Percentiles rank a stretch among this genome's conserved stretches.
These are phyloP conservation scores for Yamagishiella unicocca DNA, from an alignment of 139 green algal species.

Conservation along the genomic window DNA sequence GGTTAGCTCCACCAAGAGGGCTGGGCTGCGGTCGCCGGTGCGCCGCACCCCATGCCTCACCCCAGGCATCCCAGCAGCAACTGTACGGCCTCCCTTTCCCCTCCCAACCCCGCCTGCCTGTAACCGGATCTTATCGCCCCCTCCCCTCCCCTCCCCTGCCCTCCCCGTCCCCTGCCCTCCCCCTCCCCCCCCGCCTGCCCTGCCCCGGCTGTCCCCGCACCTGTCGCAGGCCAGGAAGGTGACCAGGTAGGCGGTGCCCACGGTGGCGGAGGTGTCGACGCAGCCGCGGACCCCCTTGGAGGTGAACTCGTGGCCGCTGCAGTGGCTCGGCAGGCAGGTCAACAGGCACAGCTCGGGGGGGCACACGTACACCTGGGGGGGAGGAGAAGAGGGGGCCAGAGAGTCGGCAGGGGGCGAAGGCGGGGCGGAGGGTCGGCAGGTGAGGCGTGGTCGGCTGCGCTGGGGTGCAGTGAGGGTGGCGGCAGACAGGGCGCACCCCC, in stretches of 20 bases:
- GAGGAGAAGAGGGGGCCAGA: not conserved
- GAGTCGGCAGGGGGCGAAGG: not conserved
- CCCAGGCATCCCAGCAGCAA: no score
- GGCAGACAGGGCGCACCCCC: no score
- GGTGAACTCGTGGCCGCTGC: conserved; percentile 53
- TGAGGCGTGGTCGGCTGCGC: no score
- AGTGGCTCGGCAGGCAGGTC: conserved; percentile 31
- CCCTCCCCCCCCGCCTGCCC: not conserved
- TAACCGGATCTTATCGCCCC: no score
- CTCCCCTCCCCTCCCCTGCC: not conserved
- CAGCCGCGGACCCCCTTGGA: conserved; percentile 58
- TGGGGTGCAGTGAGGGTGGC: no score
- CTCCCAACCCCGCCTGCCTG: no score
- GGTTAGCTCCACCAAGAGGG: no score
- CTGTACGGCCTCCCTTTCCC: no score
- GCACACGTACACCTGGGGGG: conserved; percentile 55
- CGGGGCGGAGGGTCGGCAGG: not conserved
- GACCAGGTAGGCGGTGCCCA: conserved; percentile 49
- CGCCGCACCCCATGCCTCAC: no score
- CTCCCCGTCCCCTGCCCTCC: not conserved
- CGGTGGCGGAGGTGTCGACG: conserved; percentile 44
- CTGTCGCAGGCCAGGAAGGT: conserved; percentile 60
- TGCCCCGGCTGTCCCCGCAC: not conserved
- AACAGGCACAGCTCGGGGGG: conserved; percentile 51
- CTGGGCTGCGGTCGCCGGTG: no score